Percentiles rank a stretch among this genome's conserved stretches.
Conservation (phyloP, 2,329 filamentous ascomycete species). For the Scedosporium aurantiacum region DNA sequence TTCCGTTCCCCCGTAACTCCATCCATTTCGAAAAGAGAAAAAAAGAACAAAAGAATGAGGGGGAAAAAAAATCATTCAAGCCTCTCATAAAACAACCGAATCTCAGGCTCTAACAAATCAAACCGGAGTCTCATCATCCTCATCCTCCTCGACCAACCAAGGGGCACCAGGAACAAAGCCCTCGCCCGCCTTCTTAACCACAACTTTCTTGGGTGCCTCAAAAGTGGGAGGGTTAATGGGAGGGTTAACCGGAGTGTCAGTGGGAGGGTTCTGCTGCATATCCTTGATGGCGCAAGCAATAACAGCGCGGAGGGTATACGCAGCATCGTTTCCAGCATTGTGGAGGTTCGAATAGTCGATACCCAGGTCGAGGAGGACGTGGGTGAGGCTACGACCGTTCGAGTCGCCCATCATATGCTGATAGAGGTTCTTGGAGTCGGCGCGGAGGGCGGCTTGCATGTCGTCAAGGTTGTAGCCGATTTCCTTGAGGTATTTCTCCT, state of each 20-base stretch:
- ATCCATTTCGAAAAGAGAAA: background rate
- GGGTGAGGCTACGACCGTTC: constrained; percentile 44
- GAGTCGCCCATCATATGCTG: constrained; percentile 45
- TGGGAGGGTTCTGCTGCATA: background rate
- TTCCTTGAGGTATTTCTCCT: constrained; percentile 55
- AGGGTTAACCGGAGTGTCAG: background rate
- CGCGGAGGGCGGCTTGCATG: constrained; percentile 44
- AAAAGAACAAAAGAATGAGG: background rate
- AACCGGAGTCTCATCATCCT: background rate
- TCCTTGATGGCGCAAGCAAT: constrained; percentile 27
- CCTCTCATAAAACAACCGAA: background rate
- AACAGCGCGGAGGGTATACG: constrained; percentile 66
- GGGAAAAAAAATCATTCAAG: background rate
- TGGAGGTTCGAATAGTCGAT: constrained; percentile 59
- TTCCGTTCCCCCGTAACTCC: background rate
- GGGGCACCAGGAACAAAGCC: background rate
- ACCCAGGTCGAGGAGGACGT: constrained; percentile 52
- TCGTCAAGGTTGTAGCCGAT: constrained; percentile 52
- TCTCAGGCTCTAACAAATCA: background rate
- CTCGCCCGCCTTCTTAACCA: background rate
- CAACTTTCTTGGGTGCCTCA: background rate
- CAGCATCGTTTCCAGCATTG: constrained; percentile 80
- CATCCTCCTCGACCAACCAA: background rate
- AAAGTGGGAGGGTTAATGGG: background rate
- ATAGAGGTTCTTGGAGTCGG: constrained; percentile 67